Percentiles rank a stretch among this genome's conserved stretches.
These are phyloP conservation scores for Stenogyne calaminthoides DNA, from an alignment of 305 asterid genomes.

Conservation along the genomic window DNA sequence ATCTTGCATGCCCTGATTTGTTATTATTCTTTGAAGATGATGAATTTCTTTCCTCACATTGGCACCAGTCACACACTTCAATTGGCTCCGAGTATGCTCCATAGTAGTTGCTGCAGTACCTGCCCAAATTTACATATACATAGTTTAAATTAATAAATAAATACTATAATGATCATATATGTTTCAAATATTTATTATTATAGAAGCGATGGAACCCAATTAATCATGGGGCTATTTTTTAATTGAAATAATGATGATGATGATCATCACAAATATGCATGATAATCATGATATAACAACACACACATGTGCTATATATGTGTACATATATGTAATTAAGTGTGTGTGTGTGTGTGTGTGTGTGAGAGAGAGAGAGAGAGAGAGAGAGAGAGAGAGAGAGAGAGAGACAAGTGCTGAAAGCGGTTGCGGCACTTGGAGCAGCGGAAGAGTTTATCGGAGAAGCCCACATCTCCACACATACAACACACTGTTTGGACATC, in stretches of 20 bases:
- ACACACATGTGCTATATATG: too few relatives aligned
- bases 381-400: conserved; percentile 10
- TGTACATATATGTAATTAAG: too few relatives aligned
- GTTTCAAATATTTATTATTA: too few relatives aligned
- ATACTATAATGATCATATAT: too few relatives aligned
- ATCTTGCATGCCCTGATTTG: conserved; percentile 48
- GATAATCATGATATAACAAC: neutral
- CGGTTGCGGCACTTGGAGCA: conserved; percentile 84
- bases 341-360: neutral
- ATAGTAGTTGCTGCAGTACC: conserved; percentile 89
- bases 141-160: too few relatives aligned
- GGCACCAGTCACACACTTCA: conserved; percentile 86
- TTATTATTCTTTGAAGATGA: conserved; percentile 12
- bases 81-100: conserved; percentile 57
- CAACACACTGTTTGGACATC: conserved; percentile 78
- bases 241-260: neutral
- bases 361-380: too few relatives aligned
- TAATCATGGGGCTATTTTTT: neutral
- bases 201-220: too few relatives aligned
- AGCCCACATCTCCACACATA: conserved; percentile 96
- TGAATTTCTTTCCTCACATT: conserved; percentile 55
- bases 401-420: conserved; percentile 89
- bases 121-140: conserved; percentile 7
- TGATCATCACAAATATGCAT: conserved; percentile 29
- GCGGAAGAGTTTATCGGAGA: conserved; percentile 86